Conservation (phyloP, 331 rosid species). For the Quercus tomentella region DNA sequence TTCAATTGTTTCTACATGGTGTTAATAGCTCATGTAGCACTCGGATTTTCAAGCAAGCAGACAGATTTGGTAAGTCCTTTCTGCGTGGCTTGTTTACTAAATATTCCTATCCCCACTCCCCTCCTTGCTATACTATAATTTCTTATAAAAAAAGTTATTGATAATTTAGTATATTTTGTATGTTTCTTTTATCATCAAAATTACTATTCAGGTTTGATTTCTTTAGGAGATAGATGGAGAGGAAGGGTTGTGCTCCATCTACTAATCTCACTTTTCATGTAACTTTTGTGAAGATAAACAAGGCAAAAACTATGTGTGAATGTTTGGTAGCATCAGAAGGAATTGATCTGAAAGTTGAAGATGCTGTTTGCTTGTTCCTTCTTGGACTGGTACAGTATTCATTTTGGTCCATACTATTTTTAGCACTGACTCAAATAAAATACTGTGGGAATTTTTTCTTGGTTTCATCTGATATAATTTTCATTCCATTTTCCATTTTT, state of each 20-base stretch:
- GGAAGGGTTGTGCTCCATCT: neutral
- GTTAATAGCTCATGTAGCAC: conserved; percentile 76
- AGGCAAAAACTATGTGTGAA: conserved; percentile 76
- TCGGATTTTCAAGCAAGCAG: conserved; percentile 86
- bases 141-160: neutral
- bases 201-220: neutral
- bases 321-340: conserved; percentile 82
- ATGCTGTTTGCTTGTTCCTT: conserved; percentile 72
- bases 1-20: conserved; percentile 68
- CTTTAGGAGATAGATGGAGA: neutral
- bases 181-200: neutral
- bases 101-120: conserved; percentile 7
- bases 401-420: conserved; percentile 1
- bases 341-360: conserved; percentile 83
- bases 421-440: conserved; percentile 1
- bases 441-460: conserved; percentile 9
- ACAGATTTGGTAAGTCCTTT: conserved; percentile 64
- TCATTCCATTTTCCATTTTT: conserved; percentile 1
- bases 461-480: conserved; percentile 25
- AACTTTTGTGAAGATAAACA: conserved; percentile 56
- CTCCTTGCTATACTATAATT: neutral
- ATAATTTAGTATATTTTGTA: neutral
- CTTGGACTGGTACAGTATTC: conserved; percentile 65
- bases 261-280: conserved; percentile 1
- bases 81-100: conserved; percentile 22